phyloP scores from a whole-genome alignment of 805 yeast species.

The Barnettozyma sucrosica region DNA sequence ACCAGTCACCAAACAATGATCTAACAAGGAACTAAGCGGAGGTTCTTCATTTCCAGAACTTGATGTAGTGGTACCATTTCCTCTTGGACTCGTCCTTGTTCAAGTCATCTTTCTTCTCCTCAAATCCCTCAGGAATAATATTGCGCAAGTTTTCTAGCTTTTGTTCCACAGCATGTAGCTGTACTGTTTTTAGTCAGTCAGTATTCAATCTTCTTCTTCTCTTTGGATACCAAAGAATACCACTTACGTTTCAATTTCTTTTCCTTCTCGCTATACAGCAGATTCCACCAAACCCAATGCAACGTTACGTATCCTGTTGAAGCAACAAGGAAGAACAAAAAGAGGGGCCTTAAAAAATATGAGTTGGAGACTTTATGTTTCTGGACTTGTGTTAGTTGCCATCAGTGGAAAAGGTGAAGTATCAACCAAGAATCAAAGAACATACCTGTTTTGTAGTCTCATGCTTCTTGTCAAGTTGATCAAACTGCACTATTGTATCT shows the following conservation, averaged over 20 bases:
- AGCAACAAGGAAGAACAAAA: slow-evolving; percentile 19
- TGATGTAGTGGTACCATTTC: slow-evolving; percentile 3
- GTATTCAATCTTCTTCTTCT: too few relatives aligned
- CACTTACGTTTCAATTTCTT: slow-evolving; percentile 18
- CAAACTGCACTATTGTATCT: neutral
- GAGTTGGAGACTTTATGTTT: slow-evolving; percentile 9
- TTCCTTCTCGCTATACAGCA: slow-evolving; percentile 21
- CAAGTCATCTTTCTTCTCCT: slow-evolving; percentile 9
- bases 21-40: neutral
- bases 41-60: slow-evolving; percentile 4
- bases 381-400: slow-evolving; percentile 14
- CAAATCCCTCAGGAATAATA: neutral
- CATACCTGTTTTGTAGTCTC: neutral
- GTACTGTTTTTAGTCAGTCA: neutral
- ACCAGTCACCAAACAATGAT: neutral
- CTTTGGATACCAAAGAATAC: neutral
- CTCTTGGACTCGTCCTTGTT: neutral
- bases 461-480: neutral
- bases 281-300: slow-evolving; percentile 24
- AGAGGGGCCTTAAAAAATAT: slow-evolving; percentile 22
- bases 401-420: neutral
- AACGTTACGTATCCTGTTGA: slow-evolving; percentile 21
- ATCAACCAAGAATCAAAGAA: neutral
- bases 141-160: neutral
- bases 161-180: neutral